phyloP scores from a whole-genome alignment of 106 monocot species.

The Chionographis japonica region DNA sequence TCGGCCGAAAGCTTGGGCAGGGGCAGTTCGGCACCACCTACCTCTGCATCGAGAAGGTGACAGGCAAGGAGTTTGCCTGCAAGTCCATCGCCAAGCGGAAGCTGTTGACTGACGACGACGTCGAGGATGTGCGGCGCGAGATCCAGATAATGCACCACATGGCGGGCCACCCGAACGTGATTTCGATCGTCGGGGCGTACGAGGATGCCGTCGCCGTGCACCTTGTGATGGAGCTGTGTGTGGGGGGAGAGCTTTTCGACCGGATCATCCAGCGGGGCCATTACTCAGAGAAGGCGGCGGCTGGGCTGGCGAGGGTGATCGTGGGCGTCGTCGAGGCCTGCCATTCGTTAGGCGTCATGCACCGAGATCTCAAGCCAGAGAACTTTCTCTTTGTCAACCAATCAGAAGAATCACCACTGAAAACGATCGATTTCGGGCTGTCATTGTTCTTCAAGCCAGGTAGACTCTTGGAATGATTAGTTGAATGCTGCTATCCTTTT shows the following conservation, averaged over 20 bases:
- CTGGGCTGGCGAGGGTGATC: constrained; percentile 3
- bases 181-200: constrained; percentile 4
- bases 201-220: constrained; percentile 12
- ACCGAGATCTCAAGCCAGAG: constrained; percentile 3
- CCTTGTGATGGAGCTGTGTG: constrained; percentile 11
- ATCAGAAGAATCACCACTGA: constrained; percentile 1
- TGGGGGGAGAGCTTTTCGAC: constrained; percentile 9
- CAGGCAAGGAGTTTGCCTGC: constrained; percentile 8
- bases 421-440: constrained; percentile 10
- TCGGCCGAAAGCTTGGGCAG: constrained; percentile 9
- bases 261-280: constrained; percentile 9
- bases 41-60: constrained; percentile 7
- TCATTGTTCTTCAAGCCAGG: constrained; percentile 12
- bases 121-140: constrained; percentile 15
- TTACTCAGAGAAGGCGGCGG: constrained; percentile 13
- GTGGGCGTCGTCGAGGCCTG: constrained; percentile 8
- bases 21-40: constrained; percentile 14
- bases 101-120: constrained; percentile 3
- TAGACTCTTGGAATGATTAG: background rate
- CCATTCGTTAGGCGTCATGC: constrained; percentile 7
- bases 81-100: constrained; percentile 13
- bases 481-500: background rate
- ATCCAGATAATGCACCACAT: constrained; percentile 16
- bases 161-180: constrained; percentile 7
- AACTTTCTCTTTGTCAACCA: constrained; percentile 8